phyloP scores from a whole-genome alignment of 2,329 filamentous ascomycete genomes.

The Ceratocystis eucalypticola region DNA sequence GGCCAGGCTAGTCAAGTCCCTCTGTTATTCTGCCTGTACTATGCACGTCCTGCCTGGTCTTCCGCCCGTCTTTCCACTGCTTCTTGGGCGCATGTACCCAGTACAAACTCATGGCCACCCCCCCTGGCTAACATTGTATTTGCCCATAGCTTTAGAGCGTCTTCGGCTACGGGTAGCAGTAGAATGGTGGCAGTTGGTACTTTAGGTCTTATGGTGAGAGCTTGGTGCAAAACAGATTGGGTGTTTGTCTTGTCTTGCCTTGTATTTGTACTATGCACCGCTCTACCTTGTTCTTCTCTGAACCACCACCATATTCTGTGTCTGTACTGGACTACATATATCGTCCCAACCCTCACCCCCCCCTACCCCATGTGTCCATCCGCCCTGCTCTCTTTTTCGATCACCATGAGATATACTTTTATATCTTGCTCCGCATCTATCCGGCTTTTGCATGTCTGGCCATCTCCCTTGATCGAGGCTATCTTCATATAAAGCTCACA shows the following conservation, averaged over 20 bases:
- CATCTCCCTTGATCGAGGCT: neutral
- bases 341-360: neutral
- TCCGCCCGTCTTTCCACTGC: neutral
- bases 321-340: neutral
- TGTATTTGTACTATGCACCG: neutral
- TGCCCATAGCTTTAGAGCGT: neutral
- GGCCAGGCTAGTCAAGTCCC: neutral
- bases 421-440: neutral
- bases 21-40: neutral
- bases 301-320: neutral
- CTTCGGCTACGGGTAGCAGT: neutral
- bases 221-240: neutral
- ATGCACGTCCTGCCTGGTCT: neutral
- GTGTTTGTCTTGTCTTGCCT: neutral
- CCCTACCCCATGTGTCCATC: neutral
- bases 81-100: neutral
- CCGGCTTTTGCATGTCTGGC: neutral
- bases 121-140: neutral
- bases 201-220: neutral
- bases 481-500: neutral
- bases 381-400: neutral
- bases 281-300: neutral
- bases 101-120: neutral
- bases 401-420: neutral
- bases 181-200: neutral